phyloP scores from a whole-genome alignment of 805 yeast genomes.

The Zygoascus tannicola region DNA sequence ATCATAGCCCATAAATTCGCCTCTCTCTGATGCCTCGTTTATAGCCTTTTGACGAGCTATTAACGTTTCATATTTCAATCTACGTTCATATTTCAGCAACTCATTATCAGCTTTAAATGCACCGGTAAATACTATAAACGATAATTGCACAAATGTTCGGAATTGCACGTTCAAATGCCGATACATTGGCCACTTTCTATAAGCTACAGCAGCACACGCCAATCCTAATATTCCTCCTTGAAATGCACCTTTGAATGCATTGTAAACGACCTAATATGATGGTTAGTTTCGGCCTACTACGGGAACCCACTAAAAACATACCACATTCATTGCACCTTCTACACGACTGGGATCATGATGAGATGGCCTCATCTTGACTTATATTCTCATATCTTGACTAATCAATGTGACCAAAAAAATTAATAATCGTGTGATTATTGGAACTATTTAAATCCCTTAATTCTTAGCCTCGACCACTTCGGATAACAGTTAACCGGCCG shows the following conservation, averaged over 20 bases:
- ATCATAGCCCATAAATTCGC: constrained; percentile 11
- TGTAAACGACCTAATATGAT: constrained; percentile 14
- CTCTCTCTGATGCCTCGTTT: constrained; percentile 16
- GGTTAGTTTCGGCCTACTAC: background rate
- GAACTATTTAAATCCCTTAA: too few relatives aligned
- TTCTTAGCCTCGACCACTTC: too few relatives aligned
- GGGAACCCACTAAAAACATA: constrained; percentile 6
- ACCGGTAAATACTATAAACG: constrained; percentile 14
- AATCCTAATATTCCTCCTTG: constrained; percentile 16
- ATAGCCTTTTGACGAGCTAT: constrained; percentile 11
- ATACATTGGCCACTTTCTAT: constrained; percentile 16
- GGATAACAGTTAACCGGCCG: too few relatives aligned
- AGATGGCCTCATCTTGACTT: constrained; percentile 16
- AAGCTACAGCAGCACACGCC: constrained; percentile 11
- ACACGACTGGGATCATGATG: constrained; percentile 20
- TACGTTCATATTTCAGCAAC: constrained; percentile 15
- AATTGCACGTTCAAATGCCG: constrained; percentile 16
- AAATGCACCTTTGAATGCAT: constrained; percentile 15
- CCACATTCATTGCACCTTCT: constrained; percentile 19
- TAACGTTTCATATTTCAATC: constrained; percentile 10
- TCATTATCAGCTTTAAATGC: constrained; percentile 14
- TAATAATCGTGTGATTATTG: too few relatives aligned
- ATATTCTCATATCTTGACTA: too few relatives aligned
- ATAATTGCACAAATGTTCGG: constrained; percentile 16
- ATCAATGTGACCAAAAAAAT: too few relatives aligned